These are phyloP conservation scores for Leccinum discolor DNA, from an alignment of 1,284 basidiomycete species.

Conservation along the genomic window DNA sequence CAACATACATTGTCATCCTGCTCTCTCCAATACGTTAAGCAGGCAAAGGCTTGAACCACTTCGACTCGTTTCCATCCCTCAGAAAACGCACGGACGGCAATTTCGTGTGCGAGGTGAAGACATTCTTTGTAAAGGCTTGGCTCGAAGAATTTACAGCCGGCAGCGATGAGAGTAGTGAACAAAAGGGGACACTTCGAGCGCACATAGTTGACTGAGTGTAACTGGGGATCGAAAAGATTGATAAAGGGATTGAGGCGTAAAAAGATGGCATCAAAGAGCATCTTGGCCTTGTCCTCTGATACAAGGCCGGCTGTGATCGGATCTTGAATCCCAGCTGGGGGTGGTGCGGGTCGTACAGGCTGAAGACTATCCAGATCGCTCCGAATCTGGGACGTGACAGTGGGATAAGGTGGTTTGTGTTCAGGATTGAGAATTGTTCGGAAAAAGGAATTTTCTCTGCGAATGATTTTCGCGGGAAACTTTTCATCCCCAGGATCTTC, in stretches of 20 bases:
- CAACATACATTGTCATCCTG: slow-evolving; percentile 70
- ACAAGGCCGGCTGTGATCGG: slow-evolving; percentile 71
- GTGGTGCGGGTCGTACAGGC: slow-evolving; percentile 37
- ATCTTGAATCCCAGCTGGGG: slow-evolving; percentile 49
- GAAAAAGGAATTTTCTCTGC: slow-evolving; percentile 75
- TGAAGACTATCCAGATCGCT: slow-evolving; percentile 32
- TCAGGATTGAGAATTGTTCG: slow-evolving; percentile 78
- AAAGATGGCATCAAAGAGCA: slow-evolving; percentile 75
- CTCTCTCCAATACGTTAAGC: slow-evolving; percentile 86
- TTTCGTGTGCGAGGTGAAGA: slow-evolving; percentile 68
- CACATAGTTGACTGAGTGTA: slow-evolving; percentile 76
- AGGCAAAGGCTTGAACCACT: slow-evolving; percentile 82
- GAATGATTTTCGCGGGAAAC: slow-evolving; percentile 73
- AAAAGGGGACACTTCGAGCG: slow-evolving; percentile 76
- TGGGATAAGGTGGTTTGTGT: slow-evolving; percentile 44
- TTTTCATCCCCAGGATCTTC: slow-evolving; percentile 57
- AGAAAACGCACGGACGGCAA: slow-evolving; percentile 73
- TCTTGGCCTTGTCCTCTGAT: slow-evolving; percentile 62
- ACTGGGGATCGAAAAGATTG: slow-evolving; percentile 78
- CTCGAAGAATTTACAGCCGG: slow-evolving; percentile 83
- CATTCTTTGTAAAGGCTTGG: slow-evolving; percentile 67
- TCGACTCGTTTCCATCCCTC: slow-evolving; percentile 79
- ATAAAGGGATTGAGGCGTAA: slow-evolving; percentile 82
- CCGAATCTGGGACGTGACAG: slow-evolving; percentile 17
- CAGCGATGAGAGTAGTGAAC: slow-evolving; percentile 82